These are phyloP conservation scores for Marasmius tenuissimus DNA, from an alignment of 1,284 basidiomycete genomes.

Conservation along the genomic window DNA sequence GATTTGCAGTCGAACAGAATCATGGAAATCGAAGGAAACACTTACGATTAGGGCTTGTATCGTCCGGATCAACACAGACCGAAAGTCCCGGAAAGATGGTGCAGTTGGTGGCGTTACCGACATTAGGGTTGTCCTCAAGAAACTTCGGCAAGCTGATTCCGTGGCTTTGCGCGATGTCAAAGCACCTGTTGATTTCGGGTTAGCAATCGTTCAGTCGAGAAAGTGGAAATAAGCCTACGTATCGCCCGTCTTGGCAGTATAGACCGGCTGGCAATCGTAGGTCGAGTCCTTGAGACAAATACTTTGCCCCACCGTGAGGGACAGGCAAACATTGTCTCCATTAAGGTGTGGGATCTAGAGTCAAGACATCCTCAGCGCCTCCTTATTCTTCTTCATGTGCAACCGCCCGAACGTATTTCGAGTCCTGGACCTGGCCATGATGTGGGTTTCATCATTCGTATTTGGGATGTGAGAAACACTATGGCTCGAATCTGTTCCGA, in stretches of 20 bases:
- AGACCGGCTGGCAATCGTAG: neutral
- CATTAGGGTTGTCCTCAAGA: neutral
- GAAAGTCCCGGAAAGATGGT: neutral
- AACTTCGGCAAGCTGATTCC: neutral
- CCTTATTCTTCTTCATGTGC: too few relatives aligned
- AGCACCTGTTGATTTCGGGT: too few relatives aligned
- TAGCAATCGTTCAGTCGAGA: too few relatives aligned
- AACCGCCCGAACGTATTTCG: too few relatives aligned
- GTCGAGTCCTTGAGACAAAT: neutral
- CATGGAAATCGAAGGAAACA: neutral
- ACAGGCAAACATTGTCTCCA: neutral
- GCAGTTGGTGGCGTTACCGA: neutral
- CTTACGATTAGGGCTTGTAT: neutral
- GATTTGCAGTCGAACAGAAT: neutral
- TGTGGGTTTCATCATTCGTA: too few relatives aligned
- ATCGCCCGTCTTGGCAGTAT: neutral
- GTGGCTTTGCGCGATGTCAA: neutral
- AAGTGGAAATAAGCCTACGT: neutral
- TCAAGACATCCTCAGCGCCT: neutral
- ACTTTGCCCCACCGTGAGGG: neutral
- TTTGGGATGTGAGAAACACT: too few relatives aligned
- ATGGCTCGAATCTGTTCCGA: too few relatives aligned
- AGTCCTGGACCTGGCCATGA: too few relatives aligned
- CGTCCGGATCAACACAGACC: neutral
- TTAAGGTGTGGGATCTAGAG: neutral